Evolutionary conservation across 1,284 basidiomycete species (phyloP).

Genomic region (Moesziomyces antarcticus): DNA sequence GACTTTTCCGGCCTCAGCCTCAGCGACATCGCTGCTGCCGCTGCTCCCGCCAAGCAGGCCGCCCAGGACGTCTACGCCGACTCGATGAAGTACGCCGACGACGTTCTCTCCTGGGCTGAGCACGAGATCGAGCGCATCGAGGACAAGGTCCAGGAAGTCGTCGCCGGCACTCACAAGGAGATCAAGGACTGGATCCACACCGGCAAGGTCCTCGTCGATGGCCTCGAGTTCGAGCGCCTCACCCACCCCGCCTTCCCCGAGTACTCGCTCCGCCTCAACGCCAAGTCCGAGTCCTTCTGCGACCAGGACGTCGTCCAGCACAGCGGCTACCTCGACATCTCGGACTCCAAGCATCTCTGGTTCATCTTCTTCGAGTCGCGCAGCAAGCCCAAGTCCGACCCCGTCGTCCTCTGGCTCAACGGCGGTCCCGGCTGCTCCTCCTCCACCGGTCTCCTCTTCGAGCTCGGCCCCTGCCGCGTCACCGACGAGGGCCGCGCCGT

Average conservation of each 20-base stretch:
- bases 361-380: constrained; percentile 90
- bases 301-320: constrained; percentile 85
- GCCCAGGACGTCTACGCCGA: constrained; percentile 68
- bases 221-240: constrained; percentile 74
- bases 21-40: constrained; percentile 26
- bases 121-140: constrained; percentile 49
- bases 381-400: constrained; percentile 77
- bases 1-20: constrained; percentile 49
- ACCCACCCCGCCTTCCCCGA: constrained; percentile 77
- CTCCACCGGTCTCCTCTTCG: constrained; percentile 75
- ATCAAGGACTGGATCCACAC: constrained; percentile 51
- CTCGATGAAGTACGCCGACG: constrained; percentile 53
- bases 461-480: constrained; percentile 86
- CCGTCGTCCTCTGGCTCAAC: constrained; percentile 88
- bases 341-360: constrained; percentile 85
- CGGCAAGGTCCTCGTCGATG: constrained; percentile 69
- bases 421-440: constrained; percentile 76
- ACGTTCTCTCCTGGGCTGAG: constrained; percentile 67
- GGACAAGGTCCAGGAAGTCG: constrained; percentile 38
- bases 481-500: constrained; percentile 77
- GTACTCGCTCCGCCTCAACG: constrained; percentile 76
- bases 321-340: constrained; percentile 85
- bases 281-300: constrained; percentile 72
- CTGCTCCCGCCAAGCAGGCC: constrained; percentile 69
- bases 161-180: constrained; percentile 37